phyloP scores from a whole-genome alignment of 495 filamentous ascomycete genomes.

The Penicillium coffeae region DNA sequence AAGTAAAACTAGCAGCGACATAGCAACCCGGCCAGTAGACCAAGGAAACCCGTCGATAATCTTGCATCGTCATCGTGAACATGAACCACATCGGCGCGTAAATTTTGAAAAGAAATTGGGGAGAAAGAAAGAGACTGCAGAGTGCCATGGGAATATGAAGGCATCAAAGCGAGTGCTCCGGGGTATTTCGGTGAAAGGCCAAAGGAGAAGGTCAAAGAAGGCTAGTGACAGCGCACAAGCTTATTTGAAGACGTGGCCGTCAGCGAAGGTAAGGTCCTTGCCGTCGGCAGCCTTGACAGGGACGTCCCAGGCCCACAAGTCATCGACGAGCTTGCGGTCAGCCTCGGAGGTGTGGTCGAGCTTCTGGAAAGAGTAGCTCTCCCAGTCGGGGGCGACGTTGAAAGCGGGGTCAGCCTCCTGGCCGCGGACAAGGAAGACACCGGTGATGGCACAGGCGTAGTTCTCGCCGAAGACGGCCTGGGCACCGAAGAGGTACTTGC shows the following conservation, averaged over 20 bases:
- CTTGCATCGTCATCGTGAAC: conserved; percentile 32
- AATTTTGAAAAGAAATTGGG: conserved; percentile 13
- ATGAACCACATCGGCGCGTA: conserved; percentile 29
- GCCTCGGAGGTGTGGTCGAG: conserved; percentile 80
- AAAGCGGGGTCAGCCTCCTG: conserved; percentile 84
- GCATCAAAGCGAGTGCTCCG: conserved; percentile 7
- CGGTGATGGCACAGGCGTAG: conserved; percentile 83
- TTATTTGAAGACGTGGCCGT: conserved; percentile 99
- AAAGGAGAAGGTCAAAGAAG: conserved; percentile 2
- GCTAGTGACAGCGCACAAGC: conserved; percentile 11
- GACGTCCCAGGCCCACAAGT: conserved; percentile 88
- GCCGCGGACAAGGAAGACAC: conserved; percentile 91
- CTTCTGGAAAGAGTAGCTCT: conserved; percentile 94
- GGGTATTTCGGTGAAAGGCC: conserved; percentile 20
- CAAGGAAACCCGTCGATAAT: conserved; percentile 20
- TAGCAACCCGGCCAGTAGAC: conserved; percentile 1
- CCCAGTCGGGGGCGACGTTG: conserved; percentile 93
- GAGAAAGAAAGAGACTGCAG: conserved; percentile 10
- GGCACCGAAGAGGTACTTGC: conserved; percentile 97
- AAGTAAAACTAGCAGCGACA: conserved; percentile 17
- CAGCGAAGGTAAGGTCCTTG: conserved; percentile 75
- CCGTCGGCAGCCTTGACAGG: conserved; percentile 63
- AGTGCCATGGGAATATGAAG: conserved; percentile 1
- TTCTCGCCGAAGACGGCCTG: conserved; percentile 82
- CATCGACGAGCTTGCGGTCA: conserved; percentile 79